These are phyloP conservation scores for Fraxinus quadrangulata DNA, from an alignment of 257 asterid genomes.

Conservation along the genomic window DNA sequence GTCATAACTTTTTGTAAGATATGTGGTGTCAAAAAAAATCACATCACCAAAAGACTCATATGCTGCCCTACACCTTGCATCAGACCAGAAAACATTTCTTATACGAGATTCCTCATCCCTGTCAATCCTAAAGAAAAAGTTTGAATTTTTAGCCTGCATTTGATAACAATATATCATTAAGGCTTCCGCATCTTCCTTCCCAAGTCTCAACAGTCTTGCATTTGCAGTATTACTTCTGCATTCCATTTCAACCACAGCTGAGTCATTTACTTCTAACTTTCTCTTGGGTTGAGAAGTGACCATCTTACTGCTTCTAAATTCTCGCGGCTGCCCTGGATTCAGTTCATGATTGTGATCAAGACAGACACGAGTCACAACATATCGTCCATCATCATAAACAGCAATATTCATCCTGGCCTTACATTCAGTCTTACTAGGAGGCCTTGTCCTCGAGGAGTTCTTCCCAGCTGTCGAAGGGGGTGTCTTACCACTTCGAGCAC, in stretches of 20 bases:
- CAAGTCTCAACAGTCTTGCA: neutral
- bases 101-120: conserved; percentile 7
- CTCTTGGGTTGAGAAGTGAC: conserved; percentile 8
- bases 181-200: neutral
- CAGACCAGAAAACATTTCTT: conserved; percentile 20
- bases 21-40: conserved; percentile 17
- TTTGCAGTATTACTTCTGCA: neutral
- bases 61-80: conserved; percentile 7
- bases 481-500: conserved; percentile 5
- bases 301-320: conserved; percentile 2
- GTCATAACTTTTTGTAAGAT: neutral
- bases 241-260: neutral
- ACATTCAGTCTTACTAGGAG: neutral
- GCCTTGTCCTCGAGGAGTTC: neutral
- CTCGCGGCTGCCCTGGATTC: neutral
- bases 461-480: neutral
- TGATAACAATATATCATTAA: neutral
- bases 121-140: conserved; percentile 6
- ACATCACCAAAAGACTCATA: conserved; percentile 15
- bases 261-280: neutral
- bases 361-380: conserved; percentile 7
- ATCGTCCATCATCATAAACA: conserved; percentile 3
- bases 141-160: neutral
- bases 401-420: conserved; percentile 9
- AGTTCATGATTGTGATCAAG: conserved; percentile 10